Evolutionary conservation across 129 eudicot genomes (phyloP).

Genomic region (Arctium minus): DNA sequence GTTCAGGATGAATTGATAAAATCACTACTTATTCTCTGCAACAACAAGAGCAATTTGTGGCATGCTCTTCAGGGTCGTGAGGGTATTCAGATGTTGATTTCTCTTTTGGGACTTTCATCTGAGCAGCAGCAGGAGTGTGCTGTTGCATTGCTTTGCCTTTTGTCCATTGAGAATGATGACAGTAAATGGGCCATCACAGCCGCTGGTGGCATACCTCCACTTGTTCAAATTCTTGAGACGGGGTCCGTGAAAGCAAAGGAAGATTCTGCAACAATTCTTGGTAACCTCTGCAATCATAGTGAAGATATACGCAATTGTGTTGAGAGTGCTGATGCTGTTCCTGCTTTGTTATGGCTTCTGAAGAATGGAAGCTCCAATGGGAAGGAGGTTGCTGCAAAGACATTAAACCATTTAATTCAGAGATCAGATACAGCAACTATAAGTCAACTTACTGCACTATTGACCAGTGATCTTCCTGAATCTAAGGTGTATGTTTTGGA

Average conservation of each 20-base stretch:
- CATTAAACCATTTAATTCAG: constrained; percentile 89
- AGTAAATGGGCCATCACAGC: constrained; percentile 99
- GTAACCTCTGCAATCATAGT: constrained; percentile 97
- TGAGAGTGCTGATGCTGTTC: constrained; percentile 99
- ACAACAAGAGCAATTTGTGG: constrained; percentile 81
- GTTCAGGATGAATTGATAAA: constrained; percentile 91
- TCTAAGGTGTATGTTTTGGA: constrained; percentile 92
- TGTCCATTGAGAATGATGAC: constrained; percentile 91
- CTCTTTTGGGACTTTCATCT: constrained; percentile 97
- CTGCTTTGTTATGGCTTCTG: constrained; percentile 93
- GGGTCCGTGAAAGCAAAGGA: constrained; percentile 98
- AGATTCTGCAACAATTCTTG: constrained; percentile 94
- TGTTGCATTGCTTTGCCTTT: constrained; percentile 90
- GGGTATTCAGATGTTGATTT: constrained; percentile 91
- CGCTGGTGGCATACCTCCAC: constrained; percentile 99
- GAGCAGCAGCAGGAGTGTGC: constrained; percentile 99
- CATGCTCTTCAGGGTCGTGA: constrained; percentile 98
- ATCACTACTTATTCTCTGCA: constrained; percentile 81
- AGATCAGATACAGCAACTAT: constrained; percentile 97
- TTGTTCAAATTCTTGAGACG: constrained; percentile 94
- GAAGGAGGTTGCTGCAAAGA: constrained; percentile 93
- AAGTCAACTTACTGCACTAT: constrained; percentile 89
- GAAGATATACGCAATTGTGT: constrained; percentile 99
- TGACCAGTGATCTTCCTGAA: constrained; percentile 97
- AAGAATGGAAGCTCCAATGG: constrained; percentile 97